Conservation (phyloP, 129 eudicot genomes). For the Artemisia annua region DNA sequence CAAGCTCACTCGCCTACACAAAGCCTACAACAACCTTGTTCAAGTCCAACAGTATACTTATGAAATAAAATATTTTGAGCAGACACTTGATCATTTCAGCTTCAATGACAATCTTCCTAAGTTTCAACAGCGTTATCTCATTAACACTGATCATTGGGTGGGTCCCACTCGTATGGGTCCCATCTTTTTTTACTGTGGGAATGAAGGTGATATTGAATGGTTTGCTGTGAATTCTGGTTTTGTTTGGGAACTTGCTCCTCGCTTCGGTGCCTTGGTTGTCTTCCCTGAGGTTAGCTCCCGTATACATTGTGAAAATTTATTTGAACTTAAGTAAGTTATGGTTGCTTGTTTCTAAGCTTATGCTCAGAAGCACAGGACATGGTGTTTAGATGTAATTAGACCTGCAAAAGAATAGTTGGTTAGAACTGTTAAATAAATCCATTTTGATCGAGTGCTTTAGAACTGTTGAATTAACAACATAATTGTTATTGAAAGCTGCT, state of each 20-base stretch:
- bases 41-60: neutral
- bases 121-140: constrained; percentile 73
- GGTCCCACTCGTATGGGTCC: constrained; percentile 61
- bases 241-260: constrained; percentile 83
- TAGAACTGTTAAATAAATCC: no score
- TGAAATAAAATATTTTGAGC: neutral
- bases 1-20: neutral
- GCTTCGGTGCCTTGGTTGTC: constrained; percentile 66
- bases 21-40: neutral
- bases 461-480: no score
- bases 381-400: no score
- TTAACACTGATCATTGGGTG: constrained; percentile 63
- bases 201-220: constrained; percentile 93
- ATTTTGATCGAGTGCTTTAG: no score
- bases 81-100: constrained; percentile 54
- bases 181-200: constrained; percentile 81
- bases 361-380: no score
- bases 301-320: no score
- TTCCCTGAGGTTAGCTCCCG: constrained; percentile 60
- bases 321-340: no score
- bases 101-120: constrained; percentile 50
- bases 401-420: no score
- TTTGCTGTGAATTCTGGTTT: constrained; percentile 85
- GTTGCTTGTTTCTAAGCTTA: no score
- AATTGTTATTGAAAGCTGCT: no score